These are phyloP conservation scores for Dioscorea dumetorum DNA, from an alignment of 106 monocot species.

Conservation along the genomic window DNA sequence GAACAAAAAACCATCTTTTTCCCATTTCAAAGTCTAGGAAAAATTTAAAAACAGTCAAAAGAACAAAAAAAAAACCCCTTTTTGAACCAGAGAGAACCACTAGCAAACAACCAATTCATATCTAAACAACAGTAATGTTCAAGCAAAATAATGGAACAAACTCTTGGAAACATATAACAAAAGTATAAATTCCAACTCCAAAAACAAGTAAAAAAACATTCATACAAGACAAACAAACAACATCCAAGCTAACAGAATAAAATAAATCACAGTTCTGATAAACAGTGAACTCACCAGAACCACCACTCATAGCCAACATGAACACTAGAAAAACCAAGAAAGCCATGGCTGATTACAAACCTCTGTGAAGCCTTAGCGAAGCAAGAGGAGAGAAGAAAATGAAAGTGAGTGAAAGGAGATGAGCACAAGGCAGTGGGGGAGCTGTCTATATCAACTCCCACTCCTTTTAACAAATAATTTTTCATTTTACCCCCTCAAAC, in stretches of 20 bases:
- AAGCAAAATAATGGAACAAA: not conserved
- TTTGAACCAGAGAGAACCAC: not conserved
- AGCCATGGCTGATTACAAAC: not conserved
- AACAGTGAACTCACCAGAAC: conserved; percentile 15
- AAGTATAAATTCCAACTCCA: too few species aligned
- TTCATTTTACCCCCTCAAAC: too few species aligned
- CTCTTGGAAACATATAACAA: too few species aligned
- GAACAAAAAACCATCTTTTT: too few species aligned
- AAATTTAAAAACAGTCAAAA: not conserved
- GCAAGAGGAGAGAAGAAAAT: not conserved
- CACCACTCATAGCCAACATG: conserved; percentile 14
- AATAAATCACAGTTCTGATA: not conserved
- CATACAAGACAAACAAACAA: not conserved
- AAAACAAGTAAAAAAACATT: not conserved
- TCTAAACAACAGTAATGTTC: not conserved
- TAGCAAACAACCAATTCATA: not conserved
- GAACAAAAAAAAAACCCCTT: not conserved
- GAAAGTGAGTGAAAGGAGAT: not conserved
- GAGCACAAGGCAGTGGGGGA: not conserved
- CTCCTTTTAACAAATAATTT: not conserved
- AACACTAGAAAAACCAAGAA: conserved; percentile 15
- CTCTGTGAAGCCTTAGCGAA: not conserved
- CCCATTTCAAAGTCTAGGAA: too few species aligned
- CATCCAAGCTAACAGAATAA: not conserved
- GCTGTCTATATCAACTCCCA: not conserved